A percentile compares a stretch with the other conserved stretches of the same genome.
Evolutionary conservation across 805 yeast species (phyloP).

Genomic region (Kuraishia cidri): DNA sequence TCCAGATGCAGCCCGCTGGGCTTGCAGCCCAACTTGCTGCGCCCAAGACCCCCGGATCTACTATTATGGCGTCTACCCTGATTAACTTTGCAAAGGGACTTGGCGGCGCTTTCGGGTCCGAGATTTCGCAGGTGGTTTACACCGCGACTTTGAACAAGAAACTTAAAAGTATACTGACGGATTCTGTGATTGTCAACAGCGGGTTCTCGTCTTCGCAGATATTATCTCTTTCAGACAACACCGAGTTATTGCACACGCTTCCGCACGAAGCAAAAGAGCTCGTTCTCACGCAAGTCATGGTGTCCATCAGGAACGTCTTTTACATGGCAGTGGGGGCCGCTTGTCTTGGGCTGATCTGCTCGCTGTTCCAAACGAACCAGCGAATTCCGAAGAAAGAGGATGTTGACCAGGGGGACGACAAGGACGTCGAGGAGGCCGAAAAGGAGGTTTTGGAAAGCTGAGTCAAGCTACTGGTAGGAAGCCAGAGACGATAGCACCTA

Average conservation of each 20-base stretch:
- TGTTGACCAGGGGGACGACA: neutral
- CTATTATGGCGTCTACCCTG: constrained; percentile 36
- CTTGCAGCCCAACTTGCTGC: constrained; percentile 37
- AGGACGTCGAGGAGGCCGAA: neutral
- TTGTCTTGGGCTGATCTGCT: constrained; percentile 18
- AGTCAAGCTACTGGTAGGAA: no score
- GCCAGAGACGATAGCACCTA: no score
- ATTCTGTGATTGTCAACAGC: neutral
- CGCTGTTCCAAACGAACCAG: constrained; percentile 29
- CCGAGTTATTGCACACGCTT: constrained; percentile 4
- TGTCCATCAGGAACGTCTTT: constrained; percentile 27
- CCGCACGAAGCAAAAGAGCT: constrained; percentile 6
- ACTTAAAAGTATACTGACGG: constrained; percentile 3
- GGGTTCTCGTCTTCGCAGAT: neutral
- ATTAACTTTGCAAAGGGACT: constrained; percentile 33
- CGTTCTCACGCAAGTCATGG: constrained; percentile 19
- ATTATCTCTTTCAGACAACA: no score
- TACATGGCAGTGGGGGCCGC: constrained; percentile 30
- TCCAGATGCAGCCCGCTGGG: constrained; percentile 35
- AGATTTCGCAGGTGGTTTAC: constrained; percentile 31
- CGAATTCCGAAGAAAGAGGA: constrained; percentile 23
- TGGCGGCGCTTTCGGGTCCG: constrained; percentile 35
- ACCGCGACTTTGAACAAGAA: constrained; percentile 16
- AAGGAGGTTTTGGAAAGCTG: no score
- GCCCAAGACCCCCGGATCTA: constrained; percentile 42